Base-by-base conservation (phyloP, 768 basidiomycete genomes). In the Chalciporus piperatus region DNA sequence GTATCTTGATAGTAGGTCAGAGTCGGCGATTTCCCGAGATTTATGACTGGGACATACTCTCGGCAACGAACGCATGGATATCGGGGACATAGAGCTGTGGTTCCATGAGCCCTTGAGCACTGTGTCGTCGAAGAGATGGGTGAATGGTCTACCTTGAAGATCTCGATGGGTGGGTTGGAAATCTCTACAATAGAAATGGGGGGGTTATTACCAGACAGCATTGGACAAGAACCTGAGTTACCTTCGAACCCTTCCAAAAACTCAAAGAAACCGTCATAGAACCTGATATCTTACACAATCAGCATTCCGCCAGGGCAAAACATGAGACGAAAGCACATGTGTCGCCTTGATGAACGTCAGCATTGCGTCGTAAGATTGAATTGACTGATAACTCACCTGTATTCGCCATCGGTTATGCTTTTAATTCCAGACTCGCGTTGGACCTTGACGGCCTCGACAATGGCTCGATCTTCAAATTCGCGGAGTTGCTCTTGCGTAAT, bases 351-450 rank as follows among this genome's bases (percentile, higher is more conserved):
- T 0, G 2, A n/a, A 27, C n/a, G 39, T 64, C 33, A 64, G 38
- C 5, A 38, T 22, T 35, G 0, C 4, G 13, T 37, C 28, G n/a
- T 2, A 22, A 14, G 6, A 9, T 28, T 4, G 4, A 22, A 59
- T 50, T 30, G 69, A 67, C 62, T 57, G 47, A 54, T 61, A 59
- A 69, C 71, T 1, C 13, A 58, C 64, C 62, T 62, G 42, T 64
- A 67, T 61, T 77, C 75, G 23, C 76, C 76, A 55, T 76, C 74
- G 2, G 75, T 75, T 37, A 76, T 61, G 17, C 66, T 49, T 59
- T 72, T 74, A 38, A 77, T 72, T 14, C 76, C 76, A 6, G 62
- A 67, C 41, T 74, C 66, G 1, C 70, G 64, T 54, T 76, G 74
- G 56, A 75, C 50, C 54, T 66, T 35, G 32, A 77, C 57, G 43